Evolutionary conservation across 2,329 filamentous ascomycete species (phyloP), one percentile per base, ranked within the genome.

Genomic region (Zasmidium angulare): DNA sequence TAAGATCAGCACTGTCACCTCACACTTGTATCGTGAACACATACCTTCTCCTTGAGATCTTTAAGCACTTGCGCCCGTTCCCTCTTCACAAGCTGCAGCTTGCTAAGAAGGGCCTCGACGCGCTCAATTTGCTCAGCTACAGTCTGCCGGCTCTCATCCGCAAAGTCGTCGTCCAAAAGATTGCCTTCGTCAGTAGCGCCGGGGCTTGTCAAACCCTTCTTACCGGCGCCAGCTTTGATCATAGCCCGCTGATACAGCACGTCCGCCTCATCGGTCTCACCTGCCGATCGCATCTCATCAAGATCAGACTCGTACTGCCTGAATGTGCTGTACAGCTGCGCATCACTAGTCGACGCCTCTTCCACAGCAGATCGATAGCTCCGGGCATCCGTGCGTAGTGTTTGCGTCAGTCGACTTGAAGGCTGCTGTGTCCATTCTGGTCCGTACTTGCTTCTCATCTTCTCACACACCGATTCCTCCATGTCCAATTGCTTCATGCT

Each of bases 381-480:
- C 62, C 89, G 84, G 55, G 98, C 89, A 72, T 99, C 95, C 59
- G 86, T 88, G 56, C 93, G 85, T 52, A 99, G 78, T 0, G 93
- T 98, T 2, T 90, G 87, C 1, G 93, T 99, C 46, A 99, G 82
- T 58, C 91, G 84, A 29, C 90, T 91, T 72, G 93, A 98, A 11
- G 95, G 95, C 71, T 99, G 95, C 70, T 99, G 95, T 19, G 91
- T 96, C 95, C 95, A 99, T 56, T 98, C 93, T 24, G 83, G 84
- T 56, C 93, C 93, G 73, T 98, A 98, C 74, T 99, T 99, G 12
- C 92, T 96, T 50, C 95, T 86, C 95, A 99, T 99, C 81, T 98
- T 99, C 75, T 99, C 95, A 74, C 95, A 99, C 0, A 98, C 91
- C 57, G 91, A 96, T 77, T 98, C 96, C 75, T 99, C 95, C 86